phyloP scores from a whole-genome alignment of 2,329 filamentous ascomycete genomes.

The Cercospora sp. region DNA sequence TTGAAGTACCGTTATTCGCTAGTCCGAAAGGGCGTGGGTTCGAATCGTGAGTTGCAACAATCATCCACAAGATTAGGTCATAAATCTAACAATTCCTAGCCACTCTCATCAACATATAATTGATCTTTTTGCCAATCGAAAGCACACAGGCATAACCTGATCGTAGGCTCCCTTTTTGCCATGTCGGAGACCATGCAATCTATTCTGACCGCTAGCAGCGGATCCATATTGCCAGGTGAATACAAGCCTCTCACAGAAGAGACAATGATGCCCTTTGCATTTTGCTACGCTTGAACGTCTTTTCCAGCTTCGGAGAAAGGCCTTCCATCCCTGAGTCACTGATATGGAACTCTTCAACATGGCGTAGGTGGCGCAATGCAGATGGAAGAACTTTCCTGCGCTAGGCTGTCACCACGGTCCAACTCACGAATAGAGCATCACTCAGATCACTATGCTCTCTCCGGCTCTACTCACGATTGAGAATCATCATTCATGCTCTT shows the following conservation, averaged over 20 bases:
- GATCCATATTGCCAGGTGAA: not conserved
- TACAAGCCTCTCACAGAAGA: not conserved
- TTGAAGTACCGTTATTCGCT: too few species aligned
- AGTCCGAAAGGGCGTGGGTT: conserved; percentile 37
- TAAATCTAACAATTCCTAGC: conserved; percentile 1
- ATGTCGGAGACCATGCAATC: not conserved
- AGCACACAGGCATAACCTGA: not conserved
- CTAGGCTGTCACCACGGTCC: not conserved
- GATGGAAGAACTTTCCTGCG: not conserved
- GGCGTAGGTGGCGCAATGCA: not conserved
- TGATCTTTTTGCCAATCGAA: not conserved
- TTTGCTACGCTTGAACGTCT: not conserved
- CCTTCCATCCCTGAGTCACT: not conserved
- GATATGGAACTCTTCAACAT: not conserved
- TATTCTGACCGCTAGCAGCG: not conserved
- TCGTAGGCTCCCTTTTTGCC: not conserved
- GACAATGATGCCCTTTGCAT: not conserved
- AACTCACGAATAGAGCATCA: not conserved
- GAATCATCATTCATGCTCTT: not conserved
- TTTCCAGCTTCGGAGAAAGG: not conserved
- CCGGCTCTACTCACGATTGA: not conserved
- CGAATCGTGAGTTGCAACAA: conserved; percentile 26
- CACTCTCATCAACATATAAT: conserved; percentile 31
- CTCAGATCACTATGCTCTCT: not conserved
- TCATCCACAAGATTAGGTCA: not conserved